These are phyloP conservation scores for Hibiscus mutabilis DNA, from an alignment of 345 rosid species.

Conservation along the genomic window DNA sequence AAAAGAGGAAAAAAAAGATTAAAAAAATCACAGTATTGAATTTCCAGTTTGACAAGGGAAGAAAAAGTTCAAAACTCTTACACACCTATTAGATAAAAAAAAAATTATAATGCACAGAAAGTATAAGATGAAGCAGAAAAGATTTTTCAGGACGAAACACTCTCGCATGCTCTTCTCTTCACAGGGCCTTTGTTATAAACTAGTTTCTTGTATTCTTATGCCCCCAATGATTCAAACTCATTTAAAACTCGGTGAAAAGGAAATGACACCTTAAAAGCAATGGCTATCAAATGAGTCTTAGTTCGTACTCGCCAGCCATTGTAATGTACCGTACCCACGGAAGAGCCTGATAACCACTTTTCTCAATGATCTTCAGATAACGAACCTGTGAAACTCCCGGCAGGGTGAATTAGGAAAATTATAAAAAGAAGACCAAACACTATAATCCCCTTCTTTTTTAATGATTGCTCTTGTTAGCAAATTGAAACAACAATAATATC, in stretches of 20 bases:
- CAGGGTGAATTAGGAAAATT: conserved; percentile 4
- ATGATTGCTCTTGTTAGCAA: background rate
- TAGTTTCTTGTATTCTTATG: background rate
- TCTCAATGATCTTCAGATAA: conserved; percentile 94
- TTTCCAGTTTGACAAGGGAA: background rate
- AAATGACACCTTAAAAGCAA: background rate
- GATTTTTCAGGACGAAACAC: conserved; percentile 2
- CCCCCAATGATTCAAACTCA: conserved; percentile 11
- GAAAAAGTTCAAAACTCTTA: background rate
- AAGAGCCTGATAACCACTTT: conserved; percentile 94
- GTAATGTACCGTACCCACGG: conserved; percentile 99
- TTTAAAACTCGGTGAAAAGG: background rate
- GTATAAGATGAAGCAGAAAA: background rate
- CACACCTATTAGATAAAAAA: conserved; percentile 4
- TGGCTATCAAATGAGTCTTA: conserved; percentile 56
- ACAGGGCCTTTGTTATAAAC: background rate
- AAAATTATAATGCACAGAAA: conserved; percentile 11
- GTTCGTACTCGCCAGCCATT: conserved; percentile 97
- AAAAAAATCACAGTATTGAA: background rate
- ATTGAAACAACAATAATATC: background rate
- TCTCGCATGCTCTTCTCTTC: conserved; percentile 1
- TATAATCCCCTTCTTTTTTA: background rate
- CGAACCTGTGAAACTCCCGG: conserved; percentile 55
- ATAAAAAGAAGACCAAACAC: background rate
- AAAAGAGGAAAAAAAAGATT: background rate